Conservation (phyloP, 179 eudicot species). For the Beta corolliflora region DNA sequence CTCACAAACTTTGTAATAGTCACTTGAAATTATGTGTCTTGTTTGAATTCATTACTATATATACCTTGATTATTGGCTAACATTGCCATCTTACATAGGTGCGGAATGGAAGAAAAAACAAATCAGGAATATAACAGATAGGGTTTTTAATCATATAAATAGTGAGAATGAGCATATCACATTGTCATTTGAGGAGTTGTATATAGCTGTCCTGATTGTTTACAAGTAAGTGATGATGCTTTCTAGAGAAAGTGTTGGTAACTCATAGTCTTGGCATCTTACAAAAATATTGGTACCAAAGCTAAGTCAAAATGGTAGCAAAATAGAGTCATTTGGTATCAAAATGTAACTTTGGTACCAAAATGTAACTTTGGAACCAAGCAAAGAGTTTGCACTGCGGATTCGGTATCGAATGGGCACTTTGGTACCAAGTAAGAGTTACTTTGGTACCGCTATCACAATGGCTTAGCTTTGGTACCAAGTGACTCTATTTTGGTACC, state of each 20-base stretch:
- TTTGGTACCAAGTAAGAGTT: no score
- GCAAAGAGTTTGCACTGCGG: no score
- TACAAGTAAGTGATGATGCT: conserved; percentile 62
- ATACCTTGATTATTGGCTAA: not conserved
- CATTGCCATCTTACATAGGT: conserved; percentile 38
- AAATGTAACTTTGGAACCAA: no score
- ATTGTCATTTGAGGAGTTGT: conserved; percentile 79
- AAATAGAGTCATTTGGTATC: no score
- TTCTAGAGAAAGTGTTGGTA: not conserved
- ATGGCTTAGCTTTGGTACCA: no score
- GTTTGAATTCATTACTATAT: not conserved
- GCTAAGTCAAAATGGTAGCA: no score
- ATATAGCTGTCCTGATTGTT: conserved; percentile 80
- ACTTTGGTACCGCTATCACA: no score
- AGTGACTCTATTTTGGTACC: no score
- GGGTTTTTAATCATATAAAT: conserved; percentile 59
- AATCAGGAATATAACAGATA: conserved; percentile 65
- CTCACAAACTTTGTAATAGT: not conserved
- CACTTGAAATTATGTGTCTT: not conserved
- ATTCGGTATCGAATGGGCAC: no score
- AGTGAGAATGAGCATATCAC: conserved; percentile 47
- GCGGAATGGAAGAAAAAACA: conserved; percentile 80
- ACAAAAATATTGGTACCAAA: no score
- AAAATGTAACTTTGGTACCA: no score
- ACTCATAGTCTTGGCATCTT: no score